These are phyloP conservation scores for Cladosporium sp. DNA, from an alignment of 2,329 filamentous ascomycete genomes.

Conservation along the genomic window DNA sequence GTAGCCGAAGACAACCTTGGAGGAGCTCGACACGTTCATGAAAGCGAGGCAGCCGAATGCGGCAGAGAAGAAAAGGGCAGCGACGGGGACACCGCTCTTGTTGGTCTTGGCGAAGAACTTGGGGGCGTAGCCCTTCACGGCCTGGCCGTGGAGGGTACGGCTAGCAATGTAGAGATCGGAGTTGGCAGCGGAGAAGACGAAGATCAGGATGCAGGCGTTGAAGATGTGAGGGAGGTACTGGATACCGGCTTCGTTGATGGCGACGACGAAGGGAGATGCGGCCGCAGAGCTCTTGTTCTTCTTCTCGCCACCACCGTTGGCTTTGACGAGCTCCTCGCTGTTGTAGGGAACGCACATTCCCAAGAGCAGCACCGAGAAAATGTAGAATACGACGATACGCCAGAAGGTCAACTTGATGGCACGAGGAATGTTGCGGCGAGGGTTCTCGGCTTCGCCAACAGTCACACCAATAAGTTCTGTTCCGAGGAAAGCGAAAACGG, in stretches of 20 bases:
- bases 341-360: conserved; percentile 75
- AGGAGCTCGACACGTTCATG: conserved; percentile 43
- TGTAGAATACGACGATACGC: conserved; percentile 78
- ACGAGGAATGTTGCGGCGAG: conserved; percentile 68
- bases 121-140: conserved; percentile 67
- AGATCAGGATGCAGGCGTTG: conserved; percentile 70
- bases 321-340: conserved; percentile 51
- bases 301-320: conserved; percentile 36
- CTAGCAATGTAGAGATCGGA: conserved; percentile 72
- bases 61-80: conserved; percentile 58
- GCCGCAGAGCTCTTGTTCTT: conserved; percentile 38
- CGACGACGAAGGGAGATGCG: conserved; percentile 72
- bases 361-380: conserved; percentile 66
- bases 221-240: conserved; percentile 61
- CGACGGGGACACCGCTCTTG: conserved; percentile 65
- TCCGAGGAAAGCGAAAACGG: conserved; percentile 74
- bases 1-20: conserved; percentile 43
- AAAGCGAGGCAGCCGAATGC: conserved; percentile 56
- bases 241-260: conserved; percentile 62
- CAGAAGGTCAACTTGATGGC: conserved; percentile 79
- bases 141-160: conserved; percentile 64
- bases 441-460: conserved; percentile 75
- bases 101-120: conserved; percentile 68
- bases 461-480: conserved; percentile 75
- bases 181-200: conserved; percentile 74